These are phyloP conservation scores for Termitomyces sp. DNA, from an alignment of 768 basidiomycete genomes.

Conservation along the genomic window DNA sequence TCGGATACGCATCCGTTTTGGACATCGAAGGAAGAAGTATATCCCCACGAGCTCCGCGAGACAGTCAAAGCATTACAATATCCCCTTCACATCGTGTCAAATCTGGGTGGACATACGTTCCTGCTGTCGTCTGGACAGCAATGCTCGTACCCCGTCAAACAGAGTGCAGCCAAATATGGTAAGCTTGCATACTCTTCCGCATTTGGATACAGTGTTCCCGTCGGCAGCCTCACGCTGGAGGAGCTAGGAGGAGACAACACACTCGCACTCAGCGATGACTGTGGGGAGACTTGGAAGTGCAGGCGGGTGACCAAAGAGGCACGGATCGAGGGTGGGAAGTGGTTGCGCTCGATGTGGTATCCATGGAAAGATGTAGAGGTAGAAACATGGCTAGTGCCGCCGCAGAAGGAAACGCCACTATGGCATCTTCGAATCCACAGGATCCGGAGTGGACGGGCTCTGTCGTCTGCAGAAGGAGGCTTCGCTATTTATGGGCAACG, in stretches of 20 bases:
- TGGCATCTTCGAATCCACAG: constrained; percentile 73
- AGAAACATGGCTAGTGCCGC: constrained; percentile 73
- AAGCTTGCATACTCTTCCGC: constrained; percentile 75
- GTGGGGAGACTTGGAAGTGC: constrained; percentile 69
- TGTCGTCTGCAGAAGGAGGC: constrained; percentile 63
- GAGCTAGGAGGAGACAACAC: constrained; percentile 69
- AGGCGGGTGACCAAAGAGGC: constrained; percentile 61
- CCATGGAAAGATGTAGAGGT: constrained; percentile 71
- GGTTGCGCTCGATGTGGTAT: constrained; percentile 68
- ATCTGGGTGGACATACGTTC: constrained; percentile 61
- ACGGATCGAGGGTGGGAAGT: constrained; percentile 43
- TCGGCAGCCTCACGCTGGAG: constrained; percentile 61
- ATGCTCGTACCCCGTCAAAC: constrained; percentile 75
- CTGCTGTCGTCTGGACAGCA: constrained; percentile 74
- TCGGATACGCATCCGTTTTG: constrained; percentile 71
- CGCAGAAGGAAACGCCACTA: constrained; percentile 45
- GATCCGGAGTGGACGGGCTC: constrained; percentile 42
- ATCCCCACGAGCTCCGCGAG: constrained; percentile 43
- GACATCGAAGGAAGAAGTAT: constrained; percentile 60
- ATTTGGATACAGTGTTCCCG: constrained; percentile 73
- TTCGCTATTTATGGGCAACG: constrained; percentile 70
- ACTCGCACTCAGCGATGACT: constrained; percentile 65
- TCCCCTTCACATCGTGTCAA: constrained; percentile 64
- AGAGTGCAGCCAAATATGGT: constrained; percentile 75
- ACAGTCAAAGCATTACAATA: constrained; percentile 50